These are phyloP conservation scores for Pachyrhizus erosus DNA, from an alignment of 306 rosid genomes.

Conservation along the genomic window DNA sequence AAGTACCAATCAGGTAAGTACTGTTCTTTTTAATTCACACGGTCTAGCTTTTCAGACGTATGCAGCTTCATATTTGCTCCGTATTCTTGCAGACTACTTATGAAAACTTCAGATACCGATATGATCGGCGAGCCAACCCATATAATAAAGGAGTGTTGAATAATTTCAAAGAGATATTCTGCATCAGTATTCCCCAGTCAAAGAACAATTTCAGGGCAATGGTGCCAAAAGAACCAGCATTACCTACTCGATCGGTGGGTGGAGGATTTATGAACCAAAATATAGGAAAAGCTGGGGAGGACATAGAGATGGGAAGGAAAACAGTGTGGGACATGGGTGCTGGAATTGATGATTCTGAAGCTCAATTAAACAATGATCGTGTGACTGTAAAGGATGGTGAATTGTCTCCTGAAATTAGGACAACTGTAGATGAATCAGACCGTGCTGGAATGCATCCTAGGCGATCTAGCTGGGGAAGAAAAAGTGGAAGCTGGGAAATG, in stretches of 20 bases:
- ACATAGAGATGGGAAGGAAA: constrained; percentile 96
- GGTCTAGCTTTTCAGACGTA: background rate
- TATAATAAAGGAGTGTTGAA: constrained; percentile 74
- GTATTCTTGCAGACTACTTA: constrained; percentile 80
- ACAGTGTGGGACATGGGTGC: constrained; percentile 85
- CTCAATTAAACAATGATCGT: constrained; percentile 66
- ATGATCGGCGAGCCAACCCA: constrained; percentile 84
- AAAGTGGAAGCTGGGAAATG: constrained; percentile 99
- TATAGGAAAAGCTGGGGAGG: constrained; percentile 90
- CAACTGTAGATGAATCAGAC: constrained; percentile 75
- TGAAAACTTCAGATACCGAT: constrained; percentile 92
- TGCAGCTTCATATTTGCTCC: constrained; percentile 9
- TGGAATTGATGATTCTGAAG: constrained; percentile 70
- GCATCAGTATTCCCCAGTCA: constrained; percentile 66
- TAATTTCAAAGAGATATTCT: constrained; percentile 90
- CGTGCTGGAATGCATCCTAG: constrained; percentile 84
- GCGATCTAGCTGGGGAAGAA: constrained; percentile 98
- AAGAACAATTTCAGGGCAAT: constrained; percentile 85
- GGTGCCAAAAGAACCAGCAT: constrained; percentile 76
- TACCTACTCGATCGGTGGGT: constrained; percentile 72
- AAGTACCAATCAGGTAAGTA: constrained; percentile 89
- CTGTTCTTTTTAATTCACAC: constrained; percentile 17
- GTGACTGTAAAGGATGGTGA: constrained; percentile 79
- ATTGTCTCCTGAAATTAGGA: constrained; percentile 78
- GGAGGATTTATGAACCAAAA: constrained; percentile 92